Evolutionary conservation across 75 land plant genomes (phyloP).

Genomic region (Azolla pinnata): DNA sequence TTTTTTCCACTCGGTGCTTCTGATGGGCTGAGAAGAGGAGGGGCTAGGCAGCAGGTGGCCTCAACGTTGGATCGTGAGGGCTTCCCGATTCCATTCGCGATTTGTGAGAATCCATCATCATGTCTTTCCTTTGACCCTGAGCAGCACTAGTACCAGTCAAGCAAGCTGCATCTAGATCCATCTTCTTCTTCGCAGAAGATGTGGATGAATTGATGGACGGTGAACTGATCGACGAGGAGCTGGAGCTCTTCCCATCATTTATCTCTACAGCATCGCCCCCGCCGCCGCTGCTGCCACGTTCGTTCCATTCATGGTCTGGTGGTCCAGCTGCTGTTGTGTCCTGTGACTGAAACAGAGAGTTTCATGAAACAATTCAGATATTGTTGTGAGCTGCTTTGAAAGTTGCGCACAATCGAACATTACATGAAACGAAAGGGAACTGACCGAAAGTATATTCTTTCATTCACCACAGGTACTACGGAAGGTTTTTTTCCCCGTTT

Average conservation of each 20-base stretch:
- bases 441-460: background rate
- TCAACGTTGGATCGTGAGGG: background rate
- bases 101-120: background rate
- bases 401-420: background rate
- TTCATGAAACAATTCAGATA: no score
- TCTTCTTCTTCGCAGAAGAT: background rate
- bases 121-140: background rate
- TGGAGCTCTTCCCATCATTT: no score
- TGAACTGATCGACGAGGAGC: no score
- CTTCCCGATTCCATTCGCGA: no score
- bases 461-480: background rate
- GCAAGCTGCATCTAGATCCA: background rate
- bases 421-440: background rate
- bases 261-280: no score
- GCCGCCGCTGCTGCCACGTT: background rate
- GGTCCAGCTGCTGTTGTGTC: background rate
- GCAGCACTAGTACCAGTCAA: background rate
- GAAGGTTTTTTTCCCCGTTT: no score
- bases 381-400: background rate
- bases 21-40: no score
- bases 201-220: constrained; percentile 2
- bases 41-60: constrained; percentile 4
- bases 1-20: no score
- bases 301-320: background rate
- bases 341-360: background rate